Evolutionary conservation across 2,329 filamentous ascomycete genomes (phyloP).

Genomic region (Diaporthe citrichinensis): DNA sequence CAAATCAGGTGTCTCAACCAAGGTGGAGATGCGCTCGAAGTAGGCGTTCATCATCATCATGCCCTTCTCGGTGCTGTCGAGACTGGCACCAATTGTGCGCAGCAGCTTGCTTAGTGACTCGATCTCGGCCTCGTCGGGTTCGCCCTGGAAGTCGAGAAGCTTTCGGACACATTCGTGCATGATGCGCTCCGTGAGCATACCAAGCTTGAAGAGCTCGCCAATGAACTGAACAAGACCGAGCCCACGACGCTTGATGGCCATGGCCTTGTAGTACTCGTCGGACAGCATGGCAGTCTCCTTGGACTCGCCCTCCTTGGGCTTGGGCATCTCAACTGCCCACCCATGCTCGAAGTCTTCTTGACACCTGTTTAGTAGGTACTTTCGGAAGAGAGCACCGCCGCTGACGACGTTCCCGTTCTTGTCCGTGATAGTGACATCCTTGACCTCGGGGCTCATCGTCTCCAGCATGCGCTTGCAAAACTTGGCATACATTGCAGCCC

Average conservation of each 20-base stretch:
- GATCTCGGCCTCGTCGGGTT: constrained; percentile 95
- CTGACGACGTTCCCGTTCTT: constrained; percentile 90
- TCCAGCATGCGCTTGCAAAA: constrained; percentile 98
- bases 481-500: constrained; percentile 98
- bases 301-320: constrained; percentile 77
- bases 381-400: constrained; percentile 95
- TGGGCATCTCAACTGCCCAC: constrained; percentile 91
- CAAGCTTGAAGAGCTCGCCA: constrained; percentile 97
- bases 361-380: constrained; percentile 98
- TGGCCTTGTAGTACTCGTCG: constrained; percentile 95
- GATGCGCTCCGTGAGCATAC: constrained; percentile 98
- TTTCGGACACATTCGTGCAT: constrained; percentile 99
- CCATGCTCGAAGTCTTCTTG: constrained; percentile 99
- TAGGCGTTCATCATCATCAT: constrained; percentile 91
- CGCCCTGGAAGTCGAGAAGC: constrained; percentile 92
- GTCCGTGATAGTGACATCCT: constrained; percentile 94
- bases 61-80: constrained; percentile 88
- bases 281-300: constrained; percentile 87
- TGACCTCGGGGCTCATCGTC: constrained; percentile 94
- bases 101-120: constrained; percentile 96
- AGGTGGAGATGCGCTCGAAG: constrained; percentile 88
- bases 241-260: constrained; percentile 94
- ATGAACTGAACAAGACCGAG: constrained; percentile 99
- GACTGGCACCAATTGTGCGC: constrained; percentile 89
- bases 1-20: constrained; percentile 84